Evolutionary conservation across 305 asterid genomes (phyloP), one percentile per base, ranked within the genome.

Genomic region (Fraxinus ornus): DNA sequence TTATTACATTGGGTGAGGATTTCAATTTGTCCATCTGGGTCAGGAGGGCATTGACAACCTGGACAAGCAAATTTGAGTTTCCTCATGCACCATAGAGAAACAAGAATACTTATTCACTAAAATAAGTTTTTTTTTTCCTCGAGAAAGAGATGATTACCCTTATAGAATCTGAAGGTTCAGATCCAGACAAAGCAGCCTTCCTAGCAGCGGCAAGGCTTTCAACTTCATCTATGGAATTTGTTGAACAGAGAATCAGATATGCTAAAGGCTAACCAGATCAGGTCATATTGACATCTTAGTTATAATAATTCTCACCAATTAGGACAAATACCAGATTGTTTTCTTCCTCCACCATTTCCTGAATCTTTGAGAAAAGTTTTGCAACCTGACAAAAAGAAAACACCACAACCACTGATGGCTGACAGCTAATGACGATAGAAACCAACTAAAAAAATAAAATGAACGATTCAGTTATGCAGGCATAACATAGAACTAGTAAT

Each of bases 131-230:
- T 66, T 76, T 24, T 66, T 71, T 66, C 74, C 55, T 74, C 47
- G 60, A 78, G 79, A 84, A 74, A 83, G 85, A 79, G 44, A 82
- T 79, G 36, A 79, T 70, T 90, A 95, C 98, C 97, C 98, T 90
- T 87, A 95, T 95, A 83, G 98, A 95, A 89, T 95, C 99, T 57
- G 99, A 95, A 88, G 99, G 99, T 91, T 95, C 99, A 44, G 99
- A 94, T 13, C 99, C 98, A 84, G 98, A 94, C 88, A 95, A 86
- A 80, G 99, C 98, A 88, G 98, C 97, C 84, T 92, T 92, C 89
- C 99, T 93, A 78, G 99, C 98, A 88, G 98, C 99, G 81, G 99
- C 99, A 5, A 95, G 97, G 89, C 99, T 94, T 92, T 95, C 99
- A 83, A 95, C 97, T 91, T 95, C 99, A 91, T 94, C 99, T 95